Conservation (phyloP, 1,139 yeast genomes). For the Geotrichum histeridarum region DNA sequence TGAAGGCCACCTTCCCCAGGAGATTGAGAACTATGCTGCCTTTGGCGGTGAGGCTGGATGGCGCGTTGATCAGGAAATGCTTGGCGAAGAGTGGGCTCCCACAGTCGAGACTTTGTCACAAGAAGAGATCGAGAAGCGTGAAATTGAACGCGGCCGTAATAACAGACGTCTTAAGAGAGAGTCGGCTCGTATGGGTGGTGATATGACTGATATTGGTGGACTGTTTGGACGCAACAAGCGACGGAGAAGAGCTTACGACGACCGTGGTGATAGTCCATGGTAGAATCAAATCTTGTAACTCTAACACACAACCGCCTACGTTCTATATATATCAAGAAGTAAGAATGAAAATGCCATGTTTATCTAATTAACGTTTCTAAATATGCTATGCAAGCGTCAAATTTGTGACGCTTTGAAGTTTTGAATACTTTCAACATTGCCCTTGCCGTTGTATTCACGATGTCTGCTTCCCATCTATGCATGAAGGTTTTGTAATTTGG, state of each 20-base stretch:
- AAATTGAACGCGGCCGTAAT: conserved; percentile 89
- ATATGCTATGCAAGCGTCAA: conserved; percentile 1
- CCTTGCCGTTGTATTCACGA: neutral
- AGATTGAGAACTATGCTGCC: conserved; percentile 54
- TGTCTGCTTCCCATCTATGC: conserved; percentile 2
- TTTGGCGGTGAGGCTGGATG: conserved; percentile 60
- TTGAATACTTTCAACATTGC: conserved; percentile 1
- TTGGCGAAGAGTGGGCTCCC: conserved; percentile 86
- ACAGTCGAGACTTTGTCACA: conserved; percentile 78
- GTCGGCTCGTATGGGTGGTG: conserved; percentile 45
- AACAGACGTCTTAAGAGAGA: conserved; percentile 90
- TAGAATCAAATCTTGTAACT: neutral
- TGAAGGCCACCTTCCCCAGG: conserved; percentile 69
- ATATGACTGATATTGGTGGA: conserved; percentile 35
- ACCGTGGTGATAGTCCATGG: conserved; percentile 25
- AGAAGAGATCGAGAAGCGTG: conserved; percentile 92
- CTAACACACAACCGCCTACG: neutral
- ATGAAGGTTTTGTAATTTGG: neutral
- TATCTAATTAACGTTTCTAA: conserved; percentile 2
- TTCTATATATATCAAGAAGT: neutral
- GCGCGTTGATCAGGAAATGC: conserved; percentile 53
- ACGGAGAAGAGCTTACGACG: conserved; percentile 28
- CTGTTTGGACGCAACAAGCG: conserved; percentile 33
- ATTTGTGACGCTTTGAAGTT: neutral
- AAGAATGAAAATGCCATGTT: neutral